These are phyloP conservation scores for Citrullus colocynthis DNA, from an alignment of 306 rosid genomes.

Conservation along the genomic window DNA sequence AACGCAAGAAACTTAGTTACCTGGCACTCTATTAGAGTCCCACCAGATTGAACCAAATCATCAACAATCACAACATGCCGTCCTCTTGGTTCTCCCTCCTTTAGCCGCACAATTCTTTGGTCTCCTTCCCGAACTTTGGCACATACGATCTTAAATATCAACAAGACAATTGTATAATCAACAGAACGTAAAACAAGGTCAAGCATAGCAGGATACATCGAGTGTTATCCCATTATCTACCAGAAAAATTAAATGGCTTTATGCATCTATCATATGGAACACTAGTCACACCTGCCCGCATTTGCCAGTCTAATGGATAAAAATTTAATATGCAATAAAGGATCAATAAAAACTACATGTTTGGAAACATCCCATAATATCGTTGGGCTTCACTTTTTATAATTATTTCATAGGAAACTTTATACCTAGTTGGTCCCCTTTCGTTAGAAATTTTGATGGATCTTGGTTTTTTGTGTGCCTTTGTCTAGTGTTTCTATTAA, in stretches of 20 bases:
- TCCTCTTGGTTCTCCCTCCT: slow-evolving; percentile 83
- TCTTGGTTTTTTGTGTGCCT: no score
- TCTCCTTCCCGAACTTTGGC: slow-evolving; percentile 99
- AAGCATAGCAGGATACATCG: not conserved
- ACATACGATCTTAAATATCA: slow-evolving; percentile 65
- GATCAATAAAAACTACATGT: not conserved
- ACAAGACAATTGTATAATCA: not conserved
- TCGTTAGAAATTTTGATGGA: no score
- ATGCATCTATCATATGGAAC: not conserved
- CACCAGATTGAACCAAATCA: slow-evolving; percentile 98
- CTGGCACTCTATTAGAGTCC: slow-evolving; percentile 95
- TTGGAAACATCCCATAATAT: no score
- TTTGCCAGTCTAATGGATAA: not conserved
- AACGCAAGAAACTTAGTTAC: slow-evolving; percentile 26
- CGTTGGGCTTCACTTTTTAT: no score
- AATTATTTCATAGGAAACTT: no score
- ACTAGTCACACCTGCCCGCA: not conserved
- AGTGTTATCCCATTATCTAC: not conserved
- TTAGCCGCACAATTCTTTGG: slow-evolving; percentile 73
- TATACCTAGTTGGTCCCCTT: no score
- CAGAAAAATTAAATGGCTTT: not conserved
- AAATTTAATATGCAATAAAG: not conserved
- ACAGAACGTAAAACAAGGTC: not conserved
- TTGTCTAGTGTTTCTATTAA: no score
- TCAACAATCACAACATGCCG: slow-evolving; percentile 92